A percentile compares a stretch with the other conserved stretches of the same genome.
Conservation (phyloP, 352 stramenopile genomes). For the Stramenopiles sp. region DNA sequence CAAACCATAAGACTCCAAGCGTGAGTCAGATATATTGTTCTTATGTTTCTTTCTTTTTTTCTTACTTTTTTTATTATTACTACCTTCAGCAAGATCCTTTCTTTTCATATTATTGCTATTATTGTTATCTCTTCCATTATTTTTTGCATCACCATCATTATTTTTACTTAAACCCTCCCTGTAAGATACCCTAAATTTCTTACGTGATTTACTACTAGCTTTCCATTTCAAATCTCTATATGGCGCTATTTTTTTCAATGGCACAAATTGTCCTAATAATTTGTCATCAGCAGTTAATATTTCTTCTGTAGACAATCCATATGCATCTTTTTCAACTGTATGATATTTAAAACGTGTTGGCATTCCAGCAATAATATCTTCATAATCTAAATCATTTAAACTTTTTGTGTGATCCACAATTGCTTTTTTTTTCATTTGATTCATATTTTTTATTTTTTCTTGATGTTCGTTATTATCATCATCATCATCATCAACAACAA, state of each 20-base stretch:
- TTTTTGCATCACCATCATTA: too few species aligned
- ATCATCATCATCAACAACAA: slow-evolving; percentile 20
- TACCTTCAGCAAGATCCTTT: background rate
- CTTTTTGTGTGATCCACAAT: slow-evolving; percentile 81
- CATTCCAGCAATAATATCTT: slow-evolving; percentile 91
- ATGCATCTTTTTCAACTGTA: slow-evolving; percentile 77
- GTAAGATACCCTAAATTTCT: background rate
- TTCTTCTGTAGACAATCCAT: slow-evolving; percentile 85
- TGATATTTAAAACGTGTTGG: slow-evolving; percentile 94
- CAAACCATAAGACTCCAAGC: background rate
- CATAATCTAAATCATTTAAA: slow-evolving; percentile 93
- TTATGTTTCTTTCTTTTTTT: background rate
- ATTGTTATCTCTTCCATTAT: background rate
- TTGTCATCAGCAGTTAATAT: slow-evolving; percentile 89
- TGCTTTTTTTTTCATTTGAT: slow-evolving; percentile 31
- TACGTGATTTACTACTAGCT: background rate
- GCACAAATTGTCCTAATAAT: slow-evolving; percentile 84
- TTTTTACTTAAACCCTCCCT: too few species aligned
- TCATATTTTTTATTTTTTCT: slow-evolving; percentile 33
- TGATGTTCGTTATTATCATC: slow-evolving; percentile 33
- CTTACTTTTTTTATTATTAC: background rate
- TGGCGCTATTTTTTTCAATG: slow-evolving; percentile 84
- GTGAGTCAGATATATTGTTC: background rate
- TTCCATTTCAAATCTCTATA: slow-evolving; percentile 31
- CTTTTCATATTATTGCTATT: background rate